phyloP scores from a whole-genome alignment of 2,329 filamentous ascomycete species.

The Cercospora citrullina region DNA sequence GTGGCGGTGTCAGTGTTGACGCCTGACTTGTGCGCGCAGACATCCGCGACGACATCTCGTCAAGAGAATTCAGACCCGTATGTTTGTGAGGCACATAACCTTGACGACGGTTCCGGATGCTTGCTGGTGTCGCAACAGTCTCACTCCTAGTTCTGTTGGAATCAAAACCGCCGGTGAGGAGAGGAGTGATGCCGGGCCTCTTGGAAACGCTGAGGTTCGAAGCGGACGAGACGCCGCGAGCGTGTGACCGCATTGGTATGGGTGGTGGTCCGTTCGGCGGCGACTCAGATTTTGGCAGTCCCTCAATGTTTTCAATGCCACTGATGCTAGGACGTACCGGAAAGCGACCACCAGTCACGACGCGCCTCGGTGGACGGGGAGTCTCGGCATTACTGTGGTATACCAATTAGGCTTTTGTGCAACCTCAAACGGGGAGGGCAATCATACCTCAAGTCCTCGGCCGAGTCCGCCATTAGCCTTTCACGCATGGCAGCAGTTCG shows the following conservation, averaged over 20 bases:
- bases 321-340: constrained; percentile 66
- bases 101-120: constrained; percentile 59
- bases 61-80: constrained; percentile 43
- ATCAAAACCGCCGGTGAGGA: constrained; percentile 65
- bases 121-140: constrained; percentile 52
- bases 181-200: constrained; percentile 72
- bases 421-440: neutral
- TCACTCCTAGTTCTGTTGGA: constrained; percentile 65
- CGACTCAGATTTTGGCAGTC: constrained; percentile 57
- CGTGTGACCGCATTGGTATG: constrained; percentile 78
- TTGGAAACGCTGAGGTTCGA: constrained; percentile 41
- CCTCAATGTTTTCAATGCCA: constrained; percentile 60
- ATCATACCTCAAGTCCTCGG: constrained; percentile 33
- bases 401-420: constrained; percentile 5
- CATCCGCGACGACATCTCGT: constrained; percentile 28
- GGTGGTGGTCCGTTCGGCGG: constrained; percentile 70
- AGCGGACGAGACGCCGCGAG: constrained; percentile 53
- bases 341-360: constrained; percentile 55
- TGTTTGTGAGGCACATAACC: constrained; percentile 59
- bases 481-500: constrained; percentile 43
- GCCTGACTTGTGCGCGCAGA: constrained; percentile 51
- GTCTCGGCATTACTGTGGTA: constrained; percentile 69
- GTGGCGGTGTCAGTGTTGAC: constrained; percentile 43
- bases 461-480: constrained; percentile 30
- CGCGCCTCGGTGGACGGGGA: constrained; percentile 65